Evolutionary conservation across 768 basidiomycete species (phyloP).

Genomic region (Suillus alpinus): DNA sequence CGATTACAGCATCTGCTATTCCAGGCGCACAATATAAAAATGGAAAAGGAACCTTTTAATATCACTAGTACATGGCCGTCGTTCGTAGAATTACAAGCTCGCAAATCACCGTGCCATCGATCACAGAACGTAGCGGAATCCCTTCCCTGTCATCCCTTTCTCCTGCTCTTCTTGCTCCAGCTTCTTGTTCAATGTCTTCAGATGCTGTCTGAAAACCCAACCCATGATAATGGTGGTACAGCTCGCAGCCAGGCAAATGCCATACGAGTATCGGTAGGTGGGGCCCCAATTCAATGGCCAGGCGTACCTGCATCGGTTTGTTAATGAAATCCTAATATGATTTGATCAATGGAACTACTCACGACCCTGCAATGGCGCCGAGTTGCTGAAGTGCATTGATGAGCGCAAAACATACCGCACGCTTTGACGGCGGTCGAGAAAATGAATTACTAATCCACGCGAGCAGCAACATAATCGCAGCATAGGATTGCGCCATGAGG

Average conservation of each 20-base stretch:
- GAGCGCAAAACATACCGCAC: conserved; percentile 82
- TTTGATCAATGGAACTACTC: conserved; percentile 30
- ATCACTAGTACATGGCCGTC: too few species aligned
- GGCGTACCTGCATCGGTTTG: conserved; percentile 43
- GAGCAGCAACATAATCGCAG: conserved; percentile 63
- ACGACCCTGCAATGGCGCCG: conserved; percentile 83
- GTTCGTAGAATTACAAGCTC: too few species aligned
- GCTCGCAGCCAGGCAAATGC: conserved; percentile 64
- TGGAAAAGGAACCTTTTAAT: too few species aligned
- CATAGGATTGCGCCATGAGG: conserved; percentile 71
- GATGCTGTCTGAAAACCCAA: conserved; percentile 42
- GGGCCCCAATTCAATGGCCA: conserved; percentile 73
- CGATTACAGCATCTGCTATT: too few species aligned
- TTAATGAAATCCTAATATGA: not conserved
- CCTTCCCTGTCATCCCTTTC: conserved; percentile 39
- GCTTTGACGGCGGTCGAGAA: conserved; percentile 78
- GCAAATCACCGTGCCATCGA: not conserved
- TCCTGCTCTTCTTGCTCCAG: conserved; percentile 37
- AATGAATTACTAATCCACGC: conserved; percentile 56
- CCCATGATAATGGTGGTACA: conserved; percentile 50
- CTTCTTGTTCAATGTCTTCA: conserved; percentile 38
- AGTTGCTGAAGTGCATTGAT: conserved; percentile 81
- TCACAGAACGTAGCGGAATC: conserved; percentile 52
- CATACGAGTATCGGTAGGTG: conserved; percentile 67
- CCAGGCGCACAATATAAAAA: too few species aligned